These are phyloP conservation scores for Helminthosporium solani DNA, from an alignment of 2,329 filamentous ascomycete species.

Conservation along the genomic window DNA sequence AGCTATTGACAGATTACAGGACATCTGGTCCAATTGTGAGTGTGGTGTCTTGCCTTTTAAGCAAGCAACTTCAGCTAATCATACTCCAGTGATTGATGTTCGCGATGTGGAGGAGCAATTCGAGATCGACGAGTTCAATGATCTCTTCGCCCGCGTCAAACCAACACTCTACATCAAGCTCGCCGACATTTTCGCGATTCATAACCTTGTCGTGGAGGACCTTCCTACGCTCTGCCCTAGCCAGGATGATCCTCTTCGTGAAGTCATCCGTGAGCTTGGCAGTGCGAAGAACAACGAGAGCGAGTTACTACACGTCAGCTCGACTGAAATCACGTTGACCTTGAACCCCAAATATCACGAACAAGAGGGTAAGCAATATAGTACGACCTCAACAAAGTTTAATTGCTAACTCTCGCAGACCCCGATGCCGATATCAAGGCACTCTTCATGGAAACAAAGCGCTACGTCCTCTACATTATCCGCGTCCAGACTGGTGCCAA, in stretches of 20 bases:
- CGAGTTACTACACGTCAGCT: conserved; percentile 83
- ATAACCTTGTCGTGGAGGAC: conserved; percentile 80
- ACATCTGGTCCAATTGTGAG: conserved; percentile 68
- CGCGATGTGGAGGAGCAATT: conserved; percentile 87
- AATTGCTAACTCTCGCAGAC: conserved; percentile 54
- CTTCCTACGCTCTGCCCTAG: conserved; percentile 73
- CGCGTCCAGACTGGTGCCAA: conserved; percentile 89
- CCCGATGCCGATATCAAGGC: conserved; percentile 90
- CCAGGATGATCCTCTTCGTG: conserved; percentile 83
- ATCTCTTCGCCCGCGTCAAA: conserved; percentile 93
- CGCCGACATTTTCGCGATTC: conserved; percentile 94
- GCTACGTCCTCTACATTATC: conserved; percentile 96
- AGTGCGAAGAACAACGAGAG: conserved; percentile 96
- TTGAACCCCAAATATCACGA: conserved; percentile 87
- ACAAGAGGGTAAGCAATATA: conserved; percentile 66
- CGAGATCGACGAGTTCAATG: conserved; percentile 98
- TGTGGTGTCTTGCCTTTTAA: conserved; percentile 33
- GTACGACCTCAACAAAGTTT: background rate
- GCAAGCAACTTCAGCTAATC: conserved; percentile 35
- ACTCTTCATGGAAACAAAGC: conserved; percentile 97
- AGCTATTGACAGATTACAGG: conserved; percentile 74
- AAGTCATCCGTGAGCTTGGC: conserved; percentile 89
- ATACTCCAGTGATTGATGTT: conserved; percentile 68
- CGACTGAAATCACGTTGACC: conserved; percentile 87
- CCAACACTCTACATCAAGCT: conserved; percentile 99